Base-by-base conservation (phyloP, 768 basidiomycete species). In the Leucosporidium creatinivorum region DNA sequence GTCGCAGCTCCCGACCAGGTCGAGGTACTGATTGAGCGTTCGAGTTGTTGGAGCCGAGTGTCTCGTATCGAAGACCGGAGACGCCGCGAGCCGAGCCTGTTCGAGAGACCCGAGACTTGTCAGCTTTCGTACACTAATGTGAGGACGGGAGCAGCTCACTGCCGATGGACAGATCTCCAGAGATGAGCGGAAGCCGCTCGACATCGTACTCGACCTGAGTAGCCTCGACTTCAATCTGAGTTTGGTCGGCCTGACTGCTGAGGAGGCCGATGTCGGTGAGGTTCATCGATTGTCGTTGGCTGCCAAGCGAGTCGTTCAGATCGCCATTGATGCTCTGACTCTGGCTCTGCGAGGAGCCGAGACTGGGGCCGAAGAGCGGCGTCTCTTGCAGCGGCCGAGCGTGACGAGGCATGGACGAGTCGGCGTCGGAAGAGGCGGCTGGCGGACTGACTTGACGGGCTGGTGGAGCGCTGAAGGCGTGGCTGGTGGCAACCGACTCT, bases 131-230 rank as follows among this genome's bases (percentile, higher is more conserved):
- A 3, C 54, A 15, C 15, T 2, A 13, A 28, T 13, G 15, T 5
- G 28, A 57, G 26, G 33, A 13, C 1, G 15, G 1, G 23, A 31
- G 26, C 4, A 49, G 19, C 65, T 39, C 36, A 66, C 52, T 55
- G 36, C 54, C 52, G 58, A 66, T 30, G 10, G n/a, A 55, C 28
- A 19, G 1, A 48, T 39, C 7, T 63, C 59, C 47, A 61, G 59
- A 6, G 52, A 30, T 19, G 33, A 1, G 36, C 15, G n/a, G 1
- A 50, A 33, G 8, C 19, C 30, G 21, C 26, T 65, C 64, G 18
- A 44, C 51, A 47, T 70, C 69, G 63, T 70, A 70, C 13, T 62
- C 56, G 18, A 64, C 26, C 47, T 70, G 69, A 21, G 66, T 70
- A 4, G 66, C 39, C 25, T 57, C 49, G 21, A 67, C 66, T 19